Conservation (phyloP, 495 filamentous ascomycete genomes). For the Lasiosphaeriaceae sp. region DNA sequence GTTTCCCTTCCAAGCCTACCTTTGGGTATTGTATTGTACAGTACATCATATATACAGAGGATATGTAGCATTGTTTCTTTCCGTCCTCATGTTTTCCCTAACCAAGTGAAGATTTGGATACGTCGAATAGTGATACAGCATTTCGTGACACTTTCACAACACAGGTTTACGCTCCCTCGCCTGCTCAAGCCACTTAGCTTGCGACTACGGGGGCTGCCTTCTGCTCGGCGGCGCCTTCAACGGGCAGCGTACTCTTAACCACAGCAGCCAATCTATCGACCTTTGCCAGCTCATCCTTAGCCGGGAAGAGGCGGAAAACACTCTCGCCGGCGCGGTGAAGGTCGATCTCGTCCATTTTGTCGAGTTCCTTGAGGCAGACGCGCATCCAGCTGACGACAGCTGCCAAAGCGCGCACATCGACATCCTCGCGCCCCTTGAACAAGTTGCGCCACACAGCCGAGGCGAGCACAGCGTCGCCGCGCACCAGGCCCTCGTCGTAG, state of each 20-base stretch:
- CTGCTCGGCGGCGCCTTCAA: background rate
- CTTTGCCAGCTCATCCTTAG: slow-evolving; percentile 35
- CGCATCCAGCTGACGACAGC: slow-evolving; percentile 77
- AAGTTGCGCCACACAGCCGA: slow-evolving; percentile 91
- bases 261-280: slow-evolving; percentile 32
- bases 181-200: too few relatives aligned
- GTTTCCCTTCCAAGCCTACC: too few relatives aligned
- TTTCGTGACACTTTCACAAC: too few relatives aligned
- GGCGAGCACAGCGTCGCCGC: slow-evolving; percentile 80
- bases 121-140: too few relatives aligned
- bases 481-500: slow-evolving; percentile 83
- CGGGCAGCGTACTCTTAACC: slow-evolving; percentile 13
- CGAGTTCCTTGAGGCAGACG: slow-evolving; percentile 57
- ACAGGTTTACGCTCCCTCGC: too few relatives aligned
- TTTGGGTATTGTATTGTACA: too few relatives aligned
- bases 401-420: slow-evolving; percentile 68
- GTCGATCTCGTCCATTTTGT: slow-evolving; percentile 57
- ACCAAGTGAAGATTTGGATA: too few relatives aligned
- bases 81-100: too few relatives aligned
- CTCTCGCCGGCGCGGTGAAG: slow-evolving; percentile 30
- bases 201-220: background rate
- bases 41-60: too few relatives aligned
- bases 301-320: slow-evolving; percentile 37
- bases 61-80: too few relatives aligned
- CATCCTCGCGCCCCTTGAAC: slow-evolving; percentile 68